Base-by-base conservation (phyloP, 2,329 filamentous ascomycete genomes). In the Aspergillus terreus region DNA sequence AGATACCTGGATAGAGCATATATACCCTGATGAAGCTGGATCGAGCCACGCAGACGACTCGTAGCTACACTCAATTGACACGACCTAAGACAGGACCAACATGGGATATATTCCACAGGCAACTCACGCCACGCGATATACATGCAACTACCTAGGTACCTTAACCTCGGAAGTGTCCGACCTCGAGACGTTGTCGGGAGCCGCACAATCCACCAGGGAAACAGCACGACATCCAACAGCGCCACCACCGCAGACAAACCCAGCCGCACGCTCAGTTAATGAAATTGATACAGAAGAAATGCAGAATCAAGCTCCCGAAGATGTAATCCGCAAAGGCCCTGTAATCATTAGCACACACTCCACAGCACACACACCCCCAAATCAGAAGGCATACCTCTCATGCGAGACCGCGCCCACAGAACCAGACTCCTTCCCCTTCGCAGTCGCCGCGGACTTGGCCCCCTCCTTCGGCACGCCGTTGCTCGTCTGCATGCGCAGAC, bases 211-310 rank as follows among this genome's bases (percentile, higher is more conserved):
- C 48, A 51, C 49, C 46, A 46, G 46, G 50, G 17, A 52, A 44
- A 23, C 30, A 40, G 41, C 7, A 15, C 25, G 7, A 33, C 23
- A 23, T 33, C 49, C 49, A 27, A 23, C 48, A 36, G 27, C 27
- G 27, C 27, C 27, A 36, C 48, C 44, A 46, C 48, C 47, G 23
- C n/a, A 53, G 9, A 38, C 35, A 30, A 44, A 52, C 45, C 53
- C 48, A 49, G 21, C 48, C 51, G 59, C 47, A 43, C 44, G 49
- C 62, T 78, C 80, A 99, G 82, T 99, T 99, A 79, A 99, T 97
- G 74, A 99, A 99, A 82, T 99, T 99, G 71, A 97, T 85, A 76
- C 92, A 96, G 81, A 99, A 99, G 78, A 97, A 96, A 78, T 99
- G 94, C 71, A 97, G 77, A 70, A 97, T 90, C 71, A 99, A 72